phyloP scores from a whole-genome alignment of 768 basidiomycete species.

The Leccinum variicolor region DNA sequence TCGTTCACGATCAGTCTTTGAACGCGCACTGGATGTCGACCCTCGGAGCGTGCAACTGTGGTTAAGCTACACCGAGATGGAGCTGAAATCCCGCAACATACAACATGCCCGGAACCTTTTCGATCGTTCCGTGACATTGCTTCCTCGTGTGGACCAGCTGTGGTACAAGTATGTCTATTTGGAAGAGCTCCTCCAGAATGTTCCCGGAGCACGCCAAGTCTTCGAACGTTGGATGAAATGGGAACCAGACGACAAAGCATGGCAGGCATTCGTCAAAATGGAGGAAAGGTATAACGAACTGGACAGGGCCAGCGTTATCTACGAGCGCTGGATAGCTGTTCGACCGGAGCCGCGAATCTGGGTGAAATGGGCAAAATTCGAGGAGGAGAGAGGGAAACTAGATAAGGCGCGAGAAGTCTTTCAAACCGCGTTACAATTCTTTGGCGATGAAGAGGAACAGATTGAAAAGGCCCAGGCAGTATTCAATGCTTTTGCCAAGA shows the following conservation, averaged over 20 bases:
- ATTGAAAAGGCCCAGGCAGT: constrained; percentile 89
- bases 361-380: constrained; percentile 86
- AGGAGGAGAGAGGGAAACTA: constrained; percentile 65
- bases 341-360: constrained; percentile 75
- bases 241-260: constrained; percentile 99
- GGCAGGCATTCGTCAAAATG: constrained; percentile 99
- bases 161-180: constrained; percentile 99
- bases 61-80: constrained; percentile 95
- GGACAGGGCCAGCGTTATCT: constrained; percentile 89
- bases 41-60: constrained; percentile 86
- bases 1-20: constrained; percentile 91
- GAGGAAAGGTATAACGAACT: constrained; percentile 91
- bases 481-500: constrained; percentile 91
- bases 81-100: constrained; percentile 96
- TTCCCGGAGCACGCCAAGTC: constrained; percentile 93
- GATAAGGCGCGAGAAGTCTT: constrained; percentile 84
- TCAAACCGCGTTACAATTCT: constrained; percentile 88
- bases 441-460: constrained; percentile 83
- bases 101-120: constrained; percentile 96
- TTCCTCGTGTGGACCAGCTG: constrained; percentile 93
- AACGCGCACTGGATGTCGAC: constrained; percentile 96
- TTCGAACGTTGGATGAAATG: constrained; percentile 99
- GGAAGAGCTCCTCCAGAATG: constrained; percentile 94
- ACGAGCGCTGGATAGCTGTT: constrained; percentile 86
- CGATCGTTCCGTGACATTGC: constrained; percentile 93